Conservation (phyloP, 2,329 filamentous ascomycete species). For the Geosmithia morbida region DNA sequence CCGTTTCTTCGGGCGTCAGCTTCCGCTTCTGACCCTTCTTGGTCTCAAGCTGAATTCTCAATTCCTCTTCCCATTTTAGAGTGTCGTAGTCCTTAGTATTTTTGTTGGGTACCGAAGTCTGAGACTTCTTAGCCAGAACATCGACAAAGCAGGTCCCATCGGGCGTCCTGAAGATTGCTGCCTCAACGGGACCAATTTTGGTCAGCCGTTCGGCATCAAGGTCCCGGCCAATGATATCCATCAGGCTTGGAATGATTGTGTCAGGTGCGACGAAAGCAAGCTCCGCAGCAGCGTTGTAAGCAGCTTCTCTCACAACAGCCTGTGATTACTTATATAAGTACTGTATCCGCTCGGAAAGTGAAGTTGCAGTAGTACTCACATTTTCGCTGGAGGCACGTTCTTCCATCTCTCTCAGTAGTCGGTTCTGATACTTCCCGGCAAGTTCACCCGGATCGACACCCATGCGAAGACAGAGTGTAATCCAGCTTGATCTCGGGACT, state of each 20-base stretch:
- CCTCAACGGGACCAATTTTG: slow-evolving; percentile 70
- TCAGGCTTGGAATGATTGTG: slow-evolving; percentile 58
- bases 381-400: slow-evolving; percentile 33
- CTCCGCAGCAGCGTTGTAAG: slow-evolving; percentile 76
- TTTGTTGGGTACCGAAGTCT: slow-evolving; percentile 60
- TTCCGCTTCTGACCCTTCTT: slow-evolving; percentile 91
- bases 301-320: slow-evolving; percentile 39
- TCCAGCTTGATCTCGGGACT: slow-evolving; percentile 72
- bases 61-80: slow-evolving; percentile 91
- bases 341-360: slow-evolving; percentile 1
- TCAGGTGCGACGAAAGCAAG: slow-evolving; percentile 88
- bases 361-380: slow-evolving; percentile 22
- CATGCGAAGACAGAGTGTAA: slow-evolving; percentile 68
- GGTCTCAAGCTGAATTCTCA: slow-evolving; percentile 72
- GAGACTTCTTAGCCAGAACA: slow-evolving; percentile 71
- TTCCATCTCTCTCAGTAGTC: slow-evolving; percentile 54
- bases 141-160: slow-evolving; percentile 84
- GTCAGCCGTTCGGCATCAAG: slow-evolving; percentile 56
- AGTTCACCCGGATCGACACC: slow-evolving; percentile 73
- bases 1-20: slow-evolving; percentile 73
- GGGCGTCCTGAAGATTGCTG: slow-evolving; percentile 82
- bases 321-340: neutral
- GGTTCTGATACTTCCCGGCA: slow-evolving; percentile 46
- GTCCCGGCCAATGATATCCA: slow-evolving; percentile 60
- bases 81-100: slow-evolving; percentile 93